Evolutionary conservation across 2,329 filamentous ascomycete genomes (phyloP), one percentile per base, ranked within the genome.

Genomic region (Proliferodiscus dingleyae): DNA sequence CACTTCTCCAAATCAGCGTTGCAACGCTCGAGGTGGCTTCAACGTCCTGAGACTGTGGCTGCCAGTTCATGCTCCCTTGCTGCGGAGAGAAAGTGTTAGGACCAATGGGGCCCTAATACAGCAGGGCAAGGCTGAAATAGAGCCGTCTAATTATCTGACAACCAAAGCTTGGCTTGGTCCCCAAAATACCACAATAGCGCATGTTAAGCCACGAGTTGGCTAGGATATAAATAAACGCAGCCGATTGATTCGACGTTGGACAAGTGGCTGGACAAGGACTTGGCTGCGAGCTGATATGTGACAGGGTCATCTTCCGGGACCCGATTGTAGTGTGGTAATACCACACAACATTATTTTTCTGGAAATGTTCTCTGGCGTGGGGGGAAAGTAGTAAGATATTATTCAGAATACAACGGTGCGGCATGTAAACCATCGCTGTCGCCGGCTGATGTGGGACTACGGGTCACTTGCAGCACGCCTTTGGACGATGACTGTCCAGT

Each of bases 191-290:
- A 21, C n/a, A 11, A 8, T 38, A 28, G 26, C 29, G 16, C 13
- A n/a, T 37, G 33, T 33, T 34, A 34, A 47, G 30, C 23, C 22
- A 28, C 32, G 30, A 46, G 26, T 7, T 3, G 18, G 36, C 45
- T 28, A 29, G 45, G 40, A 39, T 47, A 47, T 47, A 47, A 47
- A 47, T 47, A 47, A 42, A 32, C 45, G 39, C n/a, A 40, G 2
- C 6, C 30, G 33, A 47, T 43, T 47, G 45, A 40, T 21, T n/a
- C 16, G n/a, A 15, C 13, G 30, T 30, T 38, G 45, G 29, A 43
- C 24, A 33, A 42, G 45, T 47, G 45, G 45, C 45, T 42, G 32
- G 33, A 19, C 16, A 19, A 7, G 22, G n/a, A 37, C 34, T 32
- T 32, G 29, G 5, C 13, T 32, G 29, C 16, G 16, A 32, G 29